Percentiles rank a stretch among this genome's conserved stretches.
phyloP scores from a whole-genome alignment of 2,329 filamentous ascomycete species.

The Lizonia empirigonia region DNA sequence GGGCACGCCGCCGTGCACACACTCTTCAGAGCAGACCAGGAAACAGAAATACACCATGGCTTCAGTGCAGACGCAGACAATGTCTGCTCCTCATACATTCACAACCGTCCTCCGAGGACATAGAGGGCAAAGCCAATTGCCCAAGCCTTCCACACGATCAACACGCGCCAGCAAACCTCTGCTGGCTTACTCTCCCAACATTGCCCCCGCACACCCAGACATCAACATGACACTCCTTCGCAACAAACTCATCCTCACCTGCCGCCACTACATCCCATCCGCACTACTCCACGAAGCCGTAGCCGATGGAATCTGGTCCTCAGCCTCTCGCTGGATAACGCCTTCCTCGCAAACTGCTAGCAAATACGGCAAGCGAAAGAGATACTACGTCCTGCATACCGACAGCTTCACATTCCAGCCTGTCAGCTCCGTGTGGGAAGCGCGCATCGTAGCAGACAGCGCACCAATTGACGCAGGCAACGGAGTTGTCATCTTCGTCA shows the following conservation, averaged over 20 bases:
- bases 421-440: slow-evolving; percentile 29
- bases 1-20: slow-evolving; percentile 5
- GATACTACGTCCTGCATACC: slow-evolving; percentile 33
- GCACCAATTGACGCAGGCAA: slow-evolving; percentile 34
- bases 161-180: slow-evolving; percentile 30
- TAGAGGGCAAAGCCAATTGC: slow-evolving; percentile 9
- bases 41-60: slow-evolving; percentile 22
- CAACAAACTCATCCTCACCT: slow-evolving; percentile 35
- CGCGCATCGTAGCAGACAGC: slow-evolving; percentile 28
- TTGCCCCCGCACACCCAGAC: slow-evolving; percentile 31
- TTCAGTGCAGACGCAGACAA: slow-evolving; percentile 36
- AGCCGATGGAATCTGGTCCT: slow-evolving; percentile 33
- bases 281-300: slow-evolving; percentile 28
- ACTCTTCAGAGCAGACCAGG: neutral
- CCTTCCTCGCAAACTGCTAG: slow-evolving; percentile 21
- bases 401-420: slow-evolving; percentile 27
- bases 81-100: slow-evolving; percentile 27
- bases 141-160: slow-evolving; percentile 27
- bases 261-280: slow-evolving; percentile 27
- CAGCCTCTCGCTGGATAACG: slow-evolving; percentile 32
- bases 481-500: slow-evolving; percentile 33
- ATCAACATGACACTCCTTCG: slow-evolving; percentile 35
- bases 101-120: slow-evolving; percentile 28
- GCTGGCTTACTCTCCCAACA: slow-evolving; percentile 30
- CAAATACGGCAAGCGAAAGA: slow-evolving; percentile 28